Base-by-base conservation (phyloP, 73 alveolate species). In the Uronychia binucleata region DNA sequence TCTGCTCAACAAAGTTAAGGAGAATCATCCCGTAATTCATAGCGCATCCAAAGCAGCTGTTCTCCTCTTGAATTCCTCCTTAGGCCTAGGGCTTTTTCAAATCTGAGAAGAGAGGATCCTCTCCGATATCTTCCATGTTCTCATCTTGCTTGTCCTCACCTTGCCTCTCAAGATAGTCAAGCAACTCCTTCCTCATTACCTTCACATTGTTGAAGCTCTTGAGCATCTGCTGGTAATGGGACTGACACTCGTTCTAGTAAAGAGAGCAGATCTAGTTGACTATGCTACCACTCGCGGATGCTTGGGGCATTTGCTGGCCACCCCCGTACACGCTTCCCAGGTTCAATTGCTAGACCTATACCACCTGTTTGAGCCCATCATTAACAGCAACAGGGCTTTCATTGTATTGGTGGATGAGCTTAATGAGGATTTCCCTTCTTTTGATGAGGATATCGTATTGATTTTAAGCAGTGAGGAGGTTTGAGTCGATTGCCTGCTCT, bases 361-460 rank as follows among this genome's bases (percentile, higher is more conserved):
- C 67, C 19, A 5, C 19, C 19, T 19, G 19, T 46, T 46, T 46
- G 5, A 19, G 67, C 5, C 19, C 19, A 11, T 46, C 67, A 46
- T 46, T 46, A 46, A 46, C 5, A 11, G 67, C 5, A 19, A 11
- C 67, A 46, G 67, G 67, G 19, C 67, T 84, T 25, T 89, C 92
- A 77, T 90, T 85, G 77, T 76, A 46, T 33, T 57, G 58, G 28
- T 74, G 19, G 27, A 84, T 78, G 1, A 79, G 26, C n/a, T 26
- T 1, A 76, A 0, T 75, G 0, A 89, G 27, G 33, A 30, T 46
- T 59, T 74, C 86, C 33, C 92, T 77, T 35, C 58, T 75, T 28
- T 89, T 85, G 74, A 83, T 79, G 28, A 85, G 78, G 30, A 30
- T 11, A 27, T 78, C 57, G 33, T 89, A 89, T 74, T 34, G 35